phyloP scores from a whole-genome alignment of 2,329 filamentous ascomycete genomes.

The Botrytis cinerea region DNA sequence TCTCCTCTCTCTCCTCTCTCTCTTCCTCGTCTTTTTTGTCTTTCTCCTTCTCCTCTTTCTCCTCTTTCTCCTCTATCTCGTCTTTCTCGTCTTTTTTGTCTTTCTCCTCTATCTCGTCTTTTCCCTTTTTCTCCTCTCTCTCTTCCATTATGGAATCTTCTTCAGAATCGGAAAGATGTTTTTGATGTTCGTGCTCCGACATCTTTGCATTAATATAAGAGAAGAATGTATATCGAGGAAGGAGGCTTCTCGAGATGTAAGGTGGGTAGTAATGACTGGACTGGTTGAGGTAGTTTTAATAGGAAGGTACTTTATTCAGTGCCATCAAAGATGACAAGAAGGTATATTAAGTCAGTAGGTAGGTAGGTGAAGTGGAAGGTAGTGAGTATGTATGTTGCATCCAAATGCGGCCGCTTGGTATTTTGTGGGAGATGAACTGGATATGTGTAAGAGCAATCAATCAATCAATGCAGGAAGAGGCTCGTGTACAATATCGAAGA shows the following conservation, averaged over 20 bases:
- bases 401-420: conserved; percentile 13
- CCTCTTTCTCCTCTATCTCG: conserved; percentile 20
- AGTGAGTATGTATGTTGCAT: background rate
- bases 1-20: conserved; percentile 22
- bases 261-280: background rate
- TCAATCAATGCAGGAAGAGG: background rate
- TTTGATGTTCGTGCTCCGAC: conserved; percentile 4
- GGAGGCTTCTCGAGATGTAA: background rate
- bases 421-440: background rate
- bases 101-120: conserved; percentile 23
- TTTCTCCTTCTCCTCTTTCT: conserved; percentile 23
- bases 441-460: conserved; percentile 2
- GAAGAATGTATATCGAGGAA: background rate
- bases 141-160: conserved; percentile 24
- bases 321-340: conserved; percentile 7
- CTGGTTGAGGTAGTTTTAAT: conserved; percentile 9
- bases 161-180: conserved; percentile 32
- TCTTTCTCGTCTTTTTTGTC: conserved; percentile 24
- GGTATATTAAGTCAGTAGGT: background rate
- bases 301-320: background rate
- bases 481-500: conserved; percentile 12
- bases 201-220: conserved; percentile 4
- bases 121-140: conserved; percentile 24
- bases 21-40: conserved; percentile 1
- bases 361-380: background rate